Evolutionary conservation across 2,329 filamentous ascomycete genomes (phyloP).

Genomic region (Knufia petricola): DNA sequence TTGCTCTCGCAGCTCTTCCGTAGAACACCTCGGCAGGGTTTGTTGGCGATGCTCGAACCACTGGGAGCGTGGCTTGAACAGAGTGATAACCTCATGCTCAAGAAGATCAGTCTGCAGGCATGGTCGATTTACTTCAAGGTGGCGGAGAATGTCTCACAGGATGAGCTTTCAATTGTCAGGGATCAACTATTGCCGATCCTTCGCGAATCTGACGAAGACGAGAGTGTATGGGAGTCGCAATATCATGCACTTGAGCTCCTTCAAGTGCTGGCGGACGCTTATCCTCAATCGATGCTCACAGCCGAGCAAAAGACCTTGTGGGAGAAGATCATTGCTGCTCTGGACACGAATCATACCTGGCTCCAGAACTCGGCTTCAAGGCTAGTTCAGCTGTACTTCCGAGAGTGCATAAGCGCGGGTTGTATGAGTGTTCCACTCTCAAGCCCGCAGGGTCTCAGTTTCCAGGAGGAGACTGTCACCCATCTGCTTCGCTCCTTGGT

Average conservation of each 20-base stretch:
- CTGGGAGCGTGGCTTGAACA: slow-evolving; percentile 69
- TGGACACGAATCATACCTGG: slow-evolving; percentile 61
- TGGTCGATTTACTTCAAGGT: slow-evolving; percentile 77
- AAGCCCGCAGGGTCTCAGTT: slow-evolving; percentile 60
- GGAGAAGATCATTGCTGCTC: slow-evolving; percentile 55
- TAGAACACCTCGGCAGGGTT: slow-evolving; percentile 62
- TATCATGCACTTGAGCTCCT: slow-evolving; percentile 64
- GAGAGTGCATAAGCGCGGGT: slow-evolving; percentile 58
- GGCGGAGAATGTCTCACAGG: slow-evolving; percentile 53
- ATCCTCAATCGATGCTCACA: slow-evolving; percentile 55
- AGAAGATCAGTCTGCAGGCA: slow-evolving; percentile 65
- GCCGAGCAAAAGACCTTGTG: slow-evolving; percentile 57
- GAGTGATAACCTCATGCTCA: slow-evolving; percentile 59
- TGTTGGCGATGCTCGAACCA: slow-evolving; percentile 59
- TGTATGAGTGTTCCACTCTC: slow-evolving; percentile 49
- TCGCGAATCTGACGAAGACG: slow-evolving; percentile 25
- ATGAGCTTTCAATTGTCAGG: slow-evolving; percentile 12
- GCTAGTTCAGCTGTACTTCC: slow-evolving; percentile 66
- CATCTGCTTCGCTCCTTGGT: slow-evolving; percentile 49
- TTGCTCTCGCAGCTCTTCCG: slow-evolving; percentile 74
- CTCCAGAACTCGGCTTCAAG: slow-evolving; percentile 70
- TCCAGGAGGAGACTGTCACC: slow-evolving; percentile 57
- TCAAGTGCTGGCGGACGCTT: slow-evolving; percentile 56
- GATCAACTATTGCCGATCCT: slow-evolving; percentile 12
- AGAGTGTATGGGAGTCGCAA: slow-evolving; percentile 57